Conservation (phyloP, 768 basidiomycete genomes). For the Leccinum ochraceum region DNA sequence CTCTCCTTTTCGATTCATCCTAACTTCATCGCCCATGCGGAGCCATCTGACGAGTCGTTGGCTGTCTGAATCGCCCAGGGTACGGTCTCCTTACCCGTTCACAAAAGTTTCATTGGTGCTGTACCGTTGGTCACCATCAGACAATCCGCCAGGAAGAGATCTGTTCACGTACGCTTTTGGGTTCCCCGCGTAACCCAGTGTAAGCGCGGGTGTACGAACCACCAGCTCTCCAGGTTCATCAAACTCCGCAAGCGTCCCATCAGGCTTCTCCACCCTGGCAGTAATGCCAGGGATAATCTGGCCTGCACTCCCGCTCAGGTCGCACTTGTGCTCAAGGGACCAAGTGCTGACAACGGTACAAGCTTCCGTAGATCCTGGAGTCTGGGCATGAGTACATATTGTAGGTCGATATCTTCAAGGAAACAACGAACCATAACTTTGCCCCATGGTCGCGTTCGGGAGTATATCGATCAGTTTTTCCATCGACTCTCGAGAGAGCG, state of each 20-base stretch:
- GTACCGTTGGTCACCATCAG: constrained; percentile 14
- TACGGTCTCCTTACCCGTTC: constrained; percentile 36
- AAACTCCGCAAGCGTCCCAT: constrained; percentile 55
- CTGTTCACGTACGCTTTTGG: constrained; percentile 51
- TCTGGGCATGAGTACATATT: neutral
- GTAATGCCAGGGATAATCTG: constrained; percentile 56
- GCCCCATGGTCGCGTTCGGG: constrained; percentile 55
- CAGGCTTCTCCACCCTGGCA: constrained; percentile 57
- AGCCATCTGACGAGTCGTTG: constrained; percentile 50
- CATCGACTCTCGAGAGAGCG: constrained; percentile 54
- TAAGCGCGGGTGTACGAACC: constrained; percentile 59
- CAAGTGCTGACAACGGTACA: constrained; percentile 52
- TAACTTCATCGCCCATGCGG: constrained; percentile 70
- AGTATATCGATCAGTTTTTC: constrained; percentile 45
- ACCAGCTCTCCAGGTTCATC: constrained; percentile 66
- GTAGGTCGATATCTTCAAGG: neutral
- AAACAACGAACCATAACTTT: constrained; percentile 52
- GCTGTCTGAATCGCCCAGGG: neutral
- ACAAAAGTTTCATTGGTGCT: constrained; percentile 68
- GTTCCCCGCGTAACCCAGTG: constrained; percentile 59
- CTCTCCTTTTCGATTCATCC: constrained; percentile 59
- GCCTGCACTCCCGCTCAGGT: constrained; percentile 57
- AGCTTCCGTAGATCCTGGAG: constrained; percentile 64
- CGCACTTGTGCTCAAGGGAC: constrained; percentile 44
- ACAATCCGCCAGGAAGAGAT: neutral